These are phyloP conservation scores for Taxillus chinensis DNA, from an alignment of 164 flowering plant genomes.

Conservation along the genomic window DNA sequence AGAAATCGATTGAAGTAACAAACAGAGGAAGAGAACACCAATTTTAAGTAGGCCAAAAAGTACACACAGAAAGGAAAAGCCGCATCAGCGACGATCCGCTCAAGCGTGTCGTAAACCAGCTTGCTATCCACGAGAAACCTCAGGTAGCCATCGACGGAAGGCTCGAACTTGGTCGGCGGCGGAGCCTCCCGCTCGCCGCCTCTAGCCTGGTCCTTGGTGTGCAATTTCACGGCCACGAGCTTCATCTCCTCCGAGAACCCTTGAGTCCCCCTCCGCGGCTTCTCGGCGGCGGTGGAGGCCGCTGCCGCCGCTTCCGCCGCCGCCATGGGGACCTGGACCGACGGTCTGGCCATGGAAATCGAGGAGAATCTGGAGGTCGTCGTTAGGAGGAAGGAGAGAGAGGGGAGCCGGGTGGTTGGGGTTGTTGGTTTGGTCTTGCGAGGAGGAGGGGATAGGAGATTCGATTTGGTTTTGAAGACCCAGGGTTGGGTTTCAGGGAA, in stretches of 20 bases:
- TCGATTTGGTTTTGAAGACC: neutral
- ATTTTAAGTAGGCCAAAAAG: neutral
- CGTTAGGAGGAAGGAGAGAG: neutral
- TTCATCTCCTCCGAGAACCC: slow-evolving; percentile 98
- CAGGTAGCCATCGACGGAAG: slow-evolving; percentile 71
- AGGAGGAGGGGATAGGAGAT: neutral
- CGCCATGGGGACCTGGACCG: slow-evolving; percentile 6
- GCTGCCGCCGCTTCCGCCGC: slow-evolving; percentile 24
- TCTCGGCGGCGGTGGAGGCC: slow-evolving; percentile 49
- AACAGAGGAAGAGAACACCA: neutral
- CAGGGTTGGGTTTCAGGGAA: neutral
- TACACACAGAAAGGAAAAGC: slow-evolving; percentile 59
- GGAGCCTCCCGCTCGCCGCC: slow-evolving; percentile 78
- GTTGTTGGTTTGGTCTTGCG: neutral
- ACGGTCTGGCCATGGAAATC: neutral
- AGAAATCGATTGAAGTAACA: neutral
- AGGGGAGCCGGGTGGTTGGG: neutral
- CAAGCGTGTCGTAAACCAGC: slow-evolving; percentile 84
- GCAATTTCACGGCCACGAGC: slow-evolving; percentile 90
- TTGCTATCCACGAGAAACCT: slow-evolving; percentile 87
- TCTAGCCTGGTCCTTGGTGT: slow-evolving; percentile 77
- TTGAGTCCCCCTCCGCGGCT: slow-evolving; percentile 60
- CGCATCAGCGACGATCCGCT: slow-evolving; percentile 57
- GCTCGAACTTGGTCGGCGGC: slow-evolving; percentile 70
- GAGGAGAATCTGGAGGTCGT: slow-evolving; percentile 3